Base-by-base conservation (phyloP, 2,329 filamentous ascomycete species). In the Fonsecaea pedrosoi region DNA sequence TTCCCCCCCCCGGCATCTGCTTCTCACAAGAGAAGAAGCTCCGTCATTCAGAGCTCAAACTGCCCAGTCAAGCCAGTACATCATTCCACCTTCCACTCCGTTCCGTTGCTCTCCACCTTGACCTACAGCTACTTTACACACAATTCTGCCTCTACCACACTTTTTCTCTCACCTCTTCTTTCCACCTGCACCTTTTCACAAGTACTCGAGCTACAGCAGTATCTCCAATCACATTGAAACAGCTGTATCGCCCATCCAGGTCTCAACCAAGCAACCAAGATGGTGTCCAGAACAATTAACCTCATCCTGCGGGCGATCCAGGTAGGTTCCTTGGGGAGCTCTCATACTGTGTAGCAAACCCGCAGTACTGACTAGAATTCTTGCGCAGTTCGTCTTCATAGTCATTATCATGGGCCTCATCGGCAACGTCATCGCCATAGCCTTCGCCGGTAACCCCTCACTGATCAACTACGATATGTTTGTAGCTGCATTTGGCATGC, bases 341-440 rank as follows among this genome's bases (percentile, higher is more conserved):
- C 2, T 10, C 18, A 8, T 8, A 9, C 32, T 15, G 6, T 45
- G 25, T 40, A 37, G 13, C 18, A 34, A 45, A 54, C 30, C 25
- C 56, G 53, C 67, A 67, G 37, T 62, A 54, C 63, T 67, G 40
- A 70, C 56, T 56, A 53, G 68, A 30, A 8, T 66, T 62, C 5
- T 15, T 32, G 18, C 54, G 15, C 70, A 89, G 86, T 85, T 89
- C 77, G 58, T 88, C 73, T 88, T 83, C 79, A 81, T 85, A 38
- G 75, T 89, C 64, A 81, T 90, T 73, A 77, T 89, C 74, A 85
- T 89, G 80, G 82, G 86, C 12, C 80, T 90, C 54, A 76, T 87
- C 71, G 87, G 86, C 71, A 87, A 89, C 81, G 87, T 88, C 80
- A 87, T 89, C 74, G 80, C 82, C 60, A 78, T 82, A 45, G 78